phyloP scores from a whole-genome alignment of 306 rosid species.

The Casuarina cunninghamiana region DNA sequence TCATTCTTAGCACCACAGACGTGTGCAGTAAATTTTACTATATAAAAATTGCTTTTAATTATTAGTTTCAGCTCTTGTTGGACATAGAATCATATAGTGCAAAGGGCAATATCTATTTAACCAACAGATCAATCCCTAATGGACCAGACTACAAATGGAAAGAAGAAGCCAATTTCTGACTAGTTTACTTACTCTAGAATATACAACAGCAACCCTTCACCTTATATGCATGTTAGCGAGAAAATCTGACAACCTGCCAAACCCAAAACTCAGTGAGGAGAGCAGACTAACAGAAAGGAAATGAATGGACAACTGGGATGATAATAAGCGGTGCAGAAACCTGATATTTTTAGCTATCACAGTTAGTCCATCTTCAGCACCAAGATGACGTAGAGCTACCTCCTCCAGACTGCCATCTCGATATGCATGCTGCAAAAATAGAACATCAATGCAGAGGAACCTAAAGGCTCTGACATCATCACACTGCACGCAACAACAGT shows the following conservation, averaged over 20 bases:
- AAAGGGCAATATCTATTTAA: neutral
- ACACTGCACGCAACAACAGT: neutral
- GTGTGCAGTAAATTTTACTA: neutral
- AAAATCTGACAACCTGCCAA: conserved; percentile 86
- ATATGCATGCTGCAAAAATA: conserved; percentile 74
- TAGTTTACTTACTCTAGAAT: conserved; percentile 47
- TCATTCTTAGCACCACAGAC: neutral
- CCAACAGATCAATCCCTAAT: neutral
- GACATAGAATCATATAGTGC: neutral
- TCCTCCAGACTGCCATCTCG: conserved; percentile 84
- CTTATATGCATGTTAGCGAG: conserved; percentile 70
- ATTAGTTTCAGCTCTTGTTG: neutral
- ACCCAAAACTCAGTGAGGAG: conserved; percentile 22
- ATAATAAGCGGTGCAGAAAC: conserved; percentile 33
- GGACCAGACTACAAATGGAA: conserved; percentile 1
- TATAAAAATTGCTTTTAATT: neutral
- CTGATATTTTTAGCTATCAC: conserved; percentile 86
- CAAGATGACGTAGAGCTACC: conserved; percentile 80
- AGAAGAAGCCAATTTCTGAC: conserved; percentile 16
- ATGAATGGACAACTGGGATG: conserved; percentile 1
- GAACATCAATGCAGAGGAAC: conserved; percentile 23
- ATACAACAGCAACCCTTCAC: conserved; percentile 43
- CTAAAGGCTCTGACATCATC: conserved; percentile 11
- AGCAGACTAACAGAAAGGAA: neutral
- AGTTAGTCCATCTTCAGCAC: conserved; percentile 78